Percentiles rank a stretch among this genome's conserved stretches.
phyloP scores from a whole-genome alignment of 1,284 basidiomycete genomes.

The Marasmius tenuissimus region DNA sequence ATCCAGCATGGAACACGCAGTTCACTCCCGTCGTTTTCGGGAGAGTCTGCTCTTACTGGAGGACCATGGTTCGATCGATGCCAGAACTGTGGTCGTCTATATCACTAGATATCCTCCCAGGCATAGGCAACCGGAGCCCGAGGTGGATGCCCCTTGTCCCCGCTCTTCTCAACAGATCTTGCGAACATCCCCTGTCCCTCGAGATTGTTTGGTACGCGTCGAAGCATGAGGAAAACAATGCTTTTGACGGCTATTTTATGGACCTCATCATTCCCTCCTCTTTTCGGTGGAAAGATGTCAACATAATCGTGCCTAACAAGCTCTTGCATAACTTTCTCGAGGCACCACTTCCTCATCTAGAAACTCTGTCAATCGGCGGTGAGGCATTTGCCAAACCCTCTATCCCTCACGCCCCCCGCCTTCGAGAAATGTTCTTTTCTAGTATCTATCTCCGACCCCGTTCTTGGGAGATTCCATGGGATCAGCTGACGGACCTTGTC shows the following conservation, averaged over 20 bases:
- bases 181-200: not conserved
- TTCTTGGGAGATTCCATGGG: not conserved
- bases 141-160: not conserved
- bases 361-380: not conserved
- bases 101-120: conserved; percentile 16
- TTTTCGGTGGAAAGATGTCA: not conserved
- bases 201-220: not conserved
- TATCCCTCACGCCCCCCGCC: not conserved
- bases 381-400: not conserved
- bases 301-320: not conserved
- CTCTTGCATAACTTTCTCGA: not conserved
- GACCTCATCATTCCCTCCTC: not conserved
- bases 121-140: conserved; percentile 4
- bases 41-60: conserved; percentile 26
- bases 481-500: not conserved
- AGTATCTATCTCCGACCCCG: not conserved
- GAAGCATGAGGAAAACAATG: not conserved
- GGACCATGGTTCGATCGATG: conserved; percentile 21
- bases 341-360: not conserved
- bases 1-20: conserved; percentile 17
- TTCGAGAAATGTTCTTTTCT: not conserved
- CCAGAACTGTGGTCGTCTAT: conserved; percentile 25
- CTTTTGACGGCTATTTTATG: not conserved
- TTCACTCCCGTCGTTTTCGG: conserved; percentile 22
- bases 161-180: not conserved